A percentile compares a stretch with the other conserved stretches of the same genome.
Evolutionary conservation across 2,329 filamentous ascomycete genomes (phyloP).

Genomic region (Xylaria sp.): DNA sequence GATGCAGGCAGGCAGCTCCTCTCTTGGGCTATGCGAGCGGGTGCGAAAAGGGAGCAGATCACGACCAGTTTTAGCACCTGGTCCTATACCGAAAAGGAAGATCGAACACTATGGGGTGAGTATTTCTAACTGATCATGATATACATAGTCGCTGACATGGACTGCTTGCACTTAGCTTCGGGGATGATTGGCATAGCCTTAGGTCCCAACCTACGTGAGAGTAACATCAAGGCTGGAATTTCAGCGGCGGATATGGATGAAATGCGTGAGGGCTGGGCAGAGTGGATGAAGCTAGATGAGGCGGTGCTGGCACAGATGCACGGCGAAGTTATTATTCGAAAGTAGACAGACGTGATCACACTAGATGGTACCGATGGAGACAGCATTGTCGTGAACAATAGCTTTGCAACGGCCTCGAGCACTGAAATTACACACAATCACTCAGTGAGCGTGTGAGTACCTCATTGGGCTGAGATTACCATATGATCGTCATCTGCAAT

Average conservation of each 20-base stretch:
- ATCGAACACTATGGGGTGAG: constrained; percentile 26
- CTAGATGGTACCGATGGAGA: neutral
- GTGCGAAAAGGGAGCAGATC: constrained; percentile 23
- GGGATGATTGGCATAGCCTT: constrained; percentile 24
- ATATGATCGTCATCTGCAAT: neutral
- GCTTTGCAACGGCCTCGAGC: neutral
- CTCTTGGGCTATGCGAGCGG: constrained; percentile 27
- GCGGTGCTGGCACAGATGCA: constrained; percentile 22
- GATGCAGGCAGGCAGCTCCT: constrained; percentile 28
- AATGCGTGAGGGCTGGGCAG: constrained; percentile 24
- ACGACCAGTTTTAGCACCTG: constrained; percentile 27
- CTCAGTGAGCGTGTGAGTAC: neutral
- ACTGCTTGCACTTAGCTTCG: constrained; percentile 15
- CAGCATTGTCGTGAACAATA: neutral
- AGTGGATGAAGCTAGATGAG: constrained; percentile 27
- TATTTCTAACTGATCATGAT: neutral
- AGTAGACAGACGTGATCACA: neutral
- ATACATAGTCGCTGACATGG: neutral
- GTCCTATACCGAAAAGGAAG: constrained; percentile 23
- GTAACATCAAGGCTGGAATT: constrained; percentile 22
- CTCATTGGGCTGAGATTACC: neutral
- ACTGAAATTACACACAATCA: neutral
- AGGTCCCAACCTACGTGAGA: constrained; percentile 11
- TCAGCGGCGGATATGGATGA: constrained; percentile 25
- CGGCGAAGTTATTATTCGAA: constrained; percentile 28